Evolutionary conservation across 805 yeast genomes (phyloP).

Genomic region (Saccharomycopsis amapae): DNA sequence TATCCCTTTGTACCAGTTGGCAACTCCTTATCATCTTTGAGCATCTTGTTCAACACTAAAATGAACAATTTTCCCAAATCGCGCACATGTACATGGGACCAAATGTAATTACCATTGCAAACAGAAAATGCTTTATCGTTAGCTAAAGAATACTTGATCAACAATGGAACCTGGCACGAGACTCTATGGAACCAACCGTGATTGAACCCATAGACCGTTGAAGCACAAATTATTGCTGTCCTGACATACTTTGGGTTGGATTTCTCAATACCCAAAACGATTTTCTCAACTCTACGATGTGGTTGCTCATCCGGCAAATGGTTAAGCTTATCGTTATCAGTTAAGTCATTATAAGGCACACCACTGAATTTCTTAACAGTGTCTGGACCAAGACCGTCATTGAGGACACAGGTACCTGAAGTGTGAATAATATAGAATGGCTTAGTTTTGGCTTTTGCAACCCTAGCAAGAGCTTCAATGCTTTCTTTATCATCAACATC

Average conservation of each 20-base stretch:
- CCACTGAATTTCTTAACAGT: constrained; percentile 22
- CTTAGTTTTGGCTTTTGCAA: constrained; percentile 23
- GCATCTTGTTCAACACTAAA: constrained; percentile 25
- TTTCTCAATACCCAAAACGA: constrained; percentile 28
- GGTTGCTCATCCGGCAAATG: constrained; percentile 27
- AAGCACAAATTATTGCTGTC: constrained; percentile 31
- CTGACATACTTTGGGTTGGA: constrained; percentile 27
- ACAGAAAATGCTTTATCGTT: constrained; percentile 27
- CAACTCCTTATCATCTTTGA: constrained; percentile 24
- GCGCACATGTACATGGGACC: constrained; percentile 33
- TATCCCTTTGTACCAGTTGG: constrained; percentile 31
- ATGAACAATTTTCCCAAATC: constrained; percentile 31
- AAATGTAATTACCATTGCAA: constrained; percentile 29
- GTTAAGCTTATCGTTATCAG: constrained; percentile 27
- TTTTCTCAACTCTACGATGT: constrained; percentile 30
- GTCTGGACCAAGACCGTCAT: constrained; percentile 17
- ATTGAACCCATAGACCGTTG: constrained; percentile 31
- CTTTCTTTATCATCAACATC: constrained; percentile 28
- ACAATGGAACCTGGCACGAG: constrained; percentile 30
- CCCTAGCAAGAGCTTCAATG: constrained; percentile 25
- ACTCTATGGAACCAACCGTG: constrained; percentile 28
- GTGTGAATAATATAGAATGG: constrained; percentile 31
- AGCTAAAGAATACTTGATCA: constrained; percentile 23
- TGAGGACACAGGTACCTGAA: constrained; percentile 31
- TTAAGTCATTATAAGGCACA: constrained; percentile 26